These are phyloP conservation scores for Lentinula edodes DNA, from an alignment of 768 basidiomycete genomes.

Conservation along the genomic window DNA sequence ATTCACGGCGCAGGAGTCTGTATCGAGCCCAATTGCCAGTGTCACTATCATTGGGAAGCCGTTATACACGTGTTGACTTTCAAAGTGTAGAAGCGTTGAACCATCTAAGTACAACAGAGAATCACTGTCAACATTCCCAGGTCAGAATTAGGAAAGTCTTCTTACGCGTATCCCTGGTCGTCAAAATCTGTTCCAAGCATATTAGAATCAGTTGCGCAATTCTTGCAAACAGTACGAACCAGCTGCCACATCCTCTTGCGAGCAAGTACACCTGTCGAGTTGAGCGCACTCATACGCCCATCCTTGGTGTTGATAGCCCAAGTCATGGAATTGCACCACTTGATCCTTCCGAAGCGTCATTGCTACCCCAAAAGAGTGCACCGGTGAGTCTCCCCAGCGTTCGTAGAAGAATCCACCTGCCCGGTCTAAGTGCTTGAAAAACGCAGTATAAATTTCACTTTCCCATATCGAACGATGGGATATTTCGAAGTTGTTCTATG, in stretches of 20 bases:
- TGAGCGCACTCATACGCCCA: slow-evolving; percentile 21
- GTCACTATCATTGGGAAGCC: not conserved
- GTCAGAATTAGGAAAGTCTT: no score
- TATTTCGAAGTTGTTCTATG: slow-evolving; percentile 25
- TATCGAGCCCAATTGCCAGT: not conserved
- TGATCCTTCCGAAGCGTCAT: slow-evolving; percentile 24
- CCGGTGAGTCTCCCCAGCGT: slow-evolving; percentile 23
- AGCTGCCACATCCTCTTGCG: slow-evolving; percentile 12
- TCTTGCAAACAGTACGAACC: no score
- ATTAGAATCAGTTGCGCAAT: no score
- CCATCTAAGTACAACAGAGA: not conserved
- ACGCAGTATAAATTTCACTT: slow-evolving; percentile 16
- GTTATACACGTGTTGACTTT: not conserved
- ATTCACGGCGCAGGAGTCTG: not conserved
- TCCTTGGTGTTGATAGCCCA: slow-evolving; percentile 24
- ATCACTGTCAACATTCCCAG: no score
- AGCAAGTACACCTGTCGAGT: slow-evolving; percentile 18
- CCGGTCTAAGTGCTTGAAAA: slow-evolving; percentile 20
- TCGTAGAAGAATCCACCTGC: slow-evolving; percentile 24
- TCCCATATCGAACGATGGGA: slow-evolving; percentile 24
- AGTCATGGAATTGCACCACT: slow-evolving; percentile 20
- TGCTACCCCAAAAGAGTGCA: slow-evolving; percentile 22
- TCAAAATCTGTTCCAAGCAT: not conserved
- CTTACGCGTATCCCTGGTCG: slow-evolving; percentile 1
- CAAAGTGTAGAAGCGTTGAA: not conserved